Base-by-base conservation (phyloP, 768 basidiomycete species). In the Hygrophorus pudorinus region DNA sequence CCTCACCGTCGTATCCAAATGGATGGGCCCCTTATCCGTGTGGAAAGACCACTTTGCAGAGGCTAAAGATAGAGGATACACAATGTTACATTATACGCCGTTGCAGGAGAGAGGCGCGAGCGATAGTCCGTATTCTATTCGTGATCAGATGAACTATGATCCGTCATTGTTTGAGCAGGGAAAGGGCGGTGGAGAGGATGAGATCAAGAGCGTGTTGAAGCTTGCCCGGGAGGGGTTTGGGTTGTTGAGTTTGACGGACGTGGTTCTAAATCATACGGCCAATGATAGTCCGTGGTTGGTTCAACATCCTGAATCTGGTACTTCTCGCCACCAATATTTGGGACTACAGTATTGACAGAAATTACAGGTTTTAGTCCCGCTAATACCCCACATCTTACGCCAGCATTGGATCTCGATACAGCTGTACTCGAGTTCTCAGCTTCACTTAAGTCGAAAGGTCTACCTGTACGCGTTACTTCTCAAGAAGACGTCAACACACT, bases 31-130 rank as follows among this genome's bases (percentile, higher is more conserved):
- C 1, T 62, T 89, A 29, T 61, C 67, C 9, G 68, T 80, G 24
- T 98, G 96, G 96, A 70, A 65, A 35, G 70, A 72, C 2, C 79
- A 88, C 58, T 87, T 96, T 51, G 71, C 75, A 39, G 90, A 93
- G 63, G 86, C 90, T 9, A 77, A 80, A 42, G 73, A 87, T 42
- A 72, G 94, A 38, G 94, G 96, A 1, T 99, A 99, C 68, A 99
- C 93, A 41, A 96, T 98, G 90, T 67, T 99, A 34, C 96, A 99
- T 58, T 99, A 85, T 70, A 87, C 94, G 0, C 96, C 96, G 0
- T 67, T 99, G 5, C 94, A 99, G 63, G 83, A 87, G 58, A 71
- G 93, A 28, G 96, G 96, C 16, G 75, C 78, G 50, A 89, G 85
- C 51, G 76, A 86, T 49, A 92, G 88, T 53, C 96, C 96, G 0